Base-by-base conservation (phyloP, 208 protist genomes). In the Trypanosomatidae sp. region DNA sequence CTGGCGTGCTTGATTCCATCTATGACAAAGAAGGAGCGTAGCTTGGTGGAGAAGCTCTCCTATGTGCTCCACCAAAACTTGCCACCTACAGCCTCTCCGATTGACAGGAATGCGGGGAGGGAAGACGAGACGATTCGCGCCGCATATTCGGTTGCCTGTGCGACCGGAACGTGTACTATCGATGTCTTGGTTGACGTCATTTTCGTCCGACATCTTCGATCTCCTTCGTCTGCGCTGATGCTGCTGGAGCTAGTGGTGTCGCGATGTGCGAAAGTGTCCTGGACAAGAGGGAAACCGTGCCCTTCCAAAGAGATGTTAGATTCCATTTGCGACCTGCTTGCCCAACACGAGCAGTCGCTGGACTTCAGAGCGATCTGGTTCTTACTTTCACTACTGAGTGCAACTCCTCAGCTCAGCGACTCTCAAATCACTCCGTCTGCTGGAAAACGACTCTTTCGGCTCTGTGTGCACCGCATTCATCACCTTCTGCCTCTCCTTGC, bases 11-110 rank as follows among this genome's bases (percentile, higher is more conserved):
- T 91, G 85, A 58, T 79, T 9, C 83, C 88, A 8, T 82, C 77
- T n/a, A 90, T 93, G 83, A 93, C 88, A 25, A 66, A 15, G 33
- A 80, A 74, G n/a, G 88, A 93, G 73, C 71, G 71, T 25, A 65
- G 76, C 17, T 68, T 88, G 19, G 73, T 93, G 28, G 33, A 75
- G 22, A 86, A 74, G 46, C 75, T 85, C 36, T 80, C 85, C 1
- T 66, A 60, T 0, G 85, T 69, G 68, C 74, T 58, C 25, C 86
- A 76, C 58, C 66, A 50, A 50, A 43, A 43, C 36, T n/a, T 6
- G 28, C 10, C 43, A 44, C 30, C 56, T 15, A 19, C 70, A 36
- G 52, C 22, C 49, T 39, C 59, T 3, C 41, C 33, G 25, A 9
- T 44, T 15, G 33, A n/a, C 22, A 46, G 2, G 19, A 69, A 50